Evolutionary conservation across 495 filamentous ascomycete species (phyloP), one percentile per base, ranked within the genome.

Genomic region (Lophiotrema nucula): DNA sequence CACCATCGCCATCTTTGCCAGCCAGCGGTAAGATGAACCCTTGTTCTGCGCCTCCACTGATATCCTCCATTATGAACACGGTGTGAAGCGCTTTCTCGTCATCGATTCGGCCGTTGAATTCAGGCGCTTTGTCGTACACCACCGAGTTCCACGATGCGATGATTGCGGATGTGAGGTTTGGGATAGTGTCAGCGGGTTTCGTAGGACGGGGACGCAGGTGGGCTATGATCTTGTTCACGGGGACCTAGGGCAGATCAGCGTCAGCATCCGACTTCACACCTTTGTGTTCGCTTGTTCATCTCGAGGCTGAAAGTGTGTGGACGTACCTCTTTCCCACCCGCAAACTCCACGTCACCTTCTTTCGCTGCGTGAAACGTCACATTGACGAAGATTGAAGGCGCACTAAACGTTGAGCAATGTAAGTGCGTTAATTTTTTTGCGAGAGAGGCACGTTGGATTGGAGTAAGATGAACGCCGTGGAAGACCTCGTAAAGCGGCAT

Each of bases 401-500:
- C 52, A 24, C 39, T 35, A 58, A 72, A 72, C 8, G 55, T 58
- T 11, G 35, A 51, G 39, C 59, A 43, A 56, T 72, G 66, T 37
- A 72, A 64, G 19, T 43, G 26, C 5, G 70, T 72, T 26, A 71
- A 62, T 18, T 55, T 58, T 43, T 22, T 45, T 12, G 69, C 70
- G 21, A 72, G 54, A 12, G 65, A 53, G 27, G 55, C 39, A 38
- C 60, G 49, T 39, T 70, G 70, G 22, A 55, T 48, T 16, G 42
- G 11, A 18, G 56, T 62, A 15, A 70, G 58, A 11, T 42, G 49
- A 45, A 12, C 22, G 58, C 3, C 24, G 59, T 70, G 68, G 15
- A 66, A 27, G 42, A 72, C 39, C 47, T 64, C 59, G 57, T 71
- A 72, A 45, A 67, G 45, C 23, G 69, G 68, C 70, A 72, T 72